Evolutionary conservation across 2,329 filamentous ascomycete species (phyloP).

Genomic region (Diaporthe ilicicola): DNA sequence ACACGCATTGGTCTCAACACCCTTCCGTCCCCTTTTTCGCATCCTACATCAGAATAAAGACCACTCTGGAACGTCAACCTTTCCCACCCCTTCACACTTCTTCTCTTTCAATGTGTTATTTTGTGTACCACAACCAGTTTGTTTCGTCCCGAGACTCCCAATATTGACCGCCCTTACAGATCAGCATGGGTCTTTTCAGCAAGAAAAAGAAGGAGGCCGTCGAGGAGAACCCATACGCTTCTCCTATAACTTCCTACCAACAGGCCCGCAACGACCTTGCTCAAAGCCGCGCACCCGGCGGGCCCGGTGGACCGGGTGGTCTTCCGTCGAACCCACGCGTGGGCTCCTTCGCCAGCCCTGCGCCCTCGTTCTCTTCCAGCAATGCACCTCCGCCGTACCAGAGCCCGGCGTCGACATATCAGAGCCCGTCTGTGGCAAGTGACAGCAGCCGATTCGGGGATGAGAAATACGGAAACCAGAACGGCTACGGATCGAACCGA

Average conservation of each 20-base stretch:
- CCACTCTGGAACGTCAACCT: neutral
- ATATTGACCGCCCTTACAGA: constrained; percentile 6
- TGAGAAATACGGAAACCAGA: constrained; percentile 60
- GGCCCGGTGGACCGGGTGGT: constrained; percentile 35
- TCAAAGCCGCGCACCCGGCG: constrained; percentile 35
- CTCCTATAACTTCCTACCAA: constrained; percentile 58
- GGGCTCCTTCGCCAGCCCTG: neutral
- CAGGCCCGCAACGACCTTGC: constrained; percentile 50
- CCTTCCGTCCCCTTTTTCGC: constrained; percentile 24
- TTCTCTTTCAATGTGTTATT: neutral
- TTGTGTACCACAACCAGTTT: neutral
- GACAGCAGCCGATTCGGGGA: constrained; percentile 58
- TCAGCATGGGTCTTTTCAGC: constrained; percentile 57
- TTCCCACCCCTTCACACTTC: neutral
- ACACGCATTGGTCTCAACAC: constrained; percentile 30
- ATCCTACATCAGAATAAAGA: neutral
- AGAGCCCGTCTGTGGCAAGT: constrained; percentile 37
- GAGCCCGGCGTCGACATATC: constrained; percentile 31
- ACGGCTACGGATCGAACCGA: constrained; percentile 62
- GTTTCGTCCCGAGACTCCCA: neutral
- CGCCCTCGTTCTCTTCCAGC: constrained; percentile 33
- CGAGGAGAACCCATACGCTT: constrained; percentile 67
- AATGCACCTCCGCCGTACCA: constrained; percentile 49
- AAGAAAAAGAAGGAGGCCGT: constrained; percentile 53
- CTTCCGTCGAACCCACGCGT: constrained; percentile 41